phyloP scores from a whole-genome alignment of 1,139 yeast species.

The Yamadazyma diospyri region DNA sequence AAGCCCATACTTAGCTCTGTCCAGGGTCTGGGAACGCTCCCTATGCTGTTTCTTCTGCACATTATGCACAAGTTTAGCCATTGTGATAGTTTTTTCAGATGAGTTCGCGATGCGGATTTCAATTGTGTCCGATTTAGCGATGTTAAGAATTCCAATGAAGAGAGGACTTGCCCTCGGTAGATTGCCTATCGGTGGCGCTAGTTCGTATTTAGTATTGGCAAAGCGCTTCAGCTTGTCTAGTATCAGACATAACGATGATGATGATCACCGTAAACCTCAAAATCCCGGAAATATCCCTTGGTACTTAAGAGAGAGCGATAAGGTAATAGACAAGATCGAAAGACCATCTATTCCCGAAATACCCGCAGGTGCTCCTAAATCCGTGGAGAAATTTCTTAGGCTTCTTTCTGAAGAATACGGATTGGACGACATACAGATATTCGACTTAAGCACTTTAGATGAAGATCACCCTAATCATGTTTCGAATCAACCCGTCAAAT shows the following conservation, averaged over 20 bases:
- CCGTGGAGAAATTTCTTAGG: conserved; percentile 42
- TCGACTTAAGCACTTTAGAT: conserved; percentile 42
- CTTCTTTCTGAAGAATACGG: conserved; percentile 62
- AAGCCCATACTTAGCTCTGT: conserved; percentile 72
- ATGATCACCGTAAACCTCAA: no score
- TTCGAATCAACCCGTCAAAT: conserved; percentile 34
- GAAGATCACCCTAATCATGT: conserved; percentile 39
- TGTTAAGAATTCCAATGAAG: neutral
- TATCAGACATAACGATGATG: no score
- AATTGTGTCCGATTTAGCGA: no score
- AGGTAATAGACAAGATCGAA: conserved; percentile 26
- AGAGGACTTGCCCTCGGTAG: no score
- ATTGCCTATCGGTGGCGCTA: no score
- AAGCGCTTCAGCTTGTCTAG: no score
- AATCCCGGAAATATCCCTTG: conserved; percentile 53
- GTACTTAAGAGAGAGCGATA: conserved; percentile 56
- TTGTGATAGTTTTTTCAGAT: conserved; percentile 19
- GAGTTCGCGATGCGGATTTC: conserved; percentile 4
- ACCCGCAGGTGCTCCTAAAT: conserved; percentile 55
- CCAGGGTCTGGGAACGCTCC: conserved; percentile 83
- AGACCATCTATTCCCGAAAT: conserved; percentile 39
- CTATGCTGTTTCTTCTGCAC: conserved; percentile 94
- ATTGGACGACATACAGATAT: conserved; percentile 53
- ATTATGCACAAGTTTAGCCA: conserved; percentile 83
- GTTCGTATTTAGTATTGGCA: no score